phyloP scores from a whole-genome alignment of 2,329 filamentous ascomycete species.

The Microcyclospora pomicola region DNA sequence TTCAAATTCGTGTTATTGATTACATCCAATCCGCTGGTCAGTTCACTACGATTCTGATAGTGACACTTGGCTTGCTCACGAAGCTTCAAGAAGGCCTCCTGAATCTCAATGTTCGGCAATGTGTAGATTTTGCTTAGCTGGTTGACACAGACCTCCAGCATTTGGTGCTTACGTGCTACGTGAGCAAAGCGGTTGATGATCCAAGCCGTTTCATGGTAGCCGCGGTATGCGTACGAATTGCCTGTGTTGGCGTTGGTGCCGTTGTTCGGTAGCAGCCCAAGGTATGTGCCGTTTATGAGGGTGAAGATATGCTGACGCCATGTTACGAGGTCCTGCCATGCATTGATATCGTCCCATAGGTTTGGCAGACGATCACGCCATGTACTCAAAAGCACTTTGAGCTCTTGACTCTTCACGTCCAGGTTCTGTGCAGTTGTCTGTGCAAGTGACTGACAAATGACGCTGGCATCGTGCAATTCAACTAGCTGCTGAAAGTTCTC shows the following conservation, averaged over 20 bases:
- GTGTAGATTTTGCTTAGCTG: conserved; percentile 98
- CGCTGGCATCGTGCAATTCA: conserved; percentile 90
- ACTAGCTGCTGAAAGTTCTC: conserved; percentile 98
- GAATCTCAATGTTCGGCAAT: conserved; percentile 96
- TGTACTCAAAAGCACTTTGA: conserved; percentile 83
- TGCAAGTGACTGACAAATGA: conserved; percentile 84
- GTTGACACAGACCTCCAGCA: conserved; percentile 93
- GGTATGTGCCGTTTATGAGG: conserved; percentile 87
- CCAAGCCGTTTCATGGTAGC: conserved; percentile 98
- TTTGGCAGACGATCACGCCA: conserved; percentile 95
- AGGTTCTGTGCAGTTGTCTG: conserved; percentile 74
- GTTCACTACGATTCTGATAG: conserved; percentile 87
- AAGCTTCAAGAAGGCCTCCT: conserved; percentile 95
- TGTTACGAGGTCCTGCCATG: conserved; percentile 98
- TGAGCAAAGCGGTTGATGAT: conserved; percentile 99
- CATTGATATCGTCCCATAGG: conserved; percentile 98
- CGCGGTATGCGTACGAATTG: conserved; percentile 89
- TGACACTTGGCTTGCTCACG: conserved; percentile 98
- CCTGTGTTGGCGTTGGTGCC: conserved; percentile 64
- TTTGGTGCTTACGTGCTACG: conserved; percentile 89
- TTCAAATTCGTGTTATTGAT: conserved; percentile 99
- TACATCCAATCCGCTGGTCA: conserved; percentile 85
- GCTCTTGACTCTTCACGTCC: conserved; percentile 86
- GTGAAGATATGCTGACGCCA: conserved; percentile 99
- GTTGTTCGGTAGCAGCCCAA: conserved; percentile 67